Evolutionary conservation across 2,329 filamentous ascomycete genomes (phyloP).

Genomic region (Xylaria sp.): DNA sequence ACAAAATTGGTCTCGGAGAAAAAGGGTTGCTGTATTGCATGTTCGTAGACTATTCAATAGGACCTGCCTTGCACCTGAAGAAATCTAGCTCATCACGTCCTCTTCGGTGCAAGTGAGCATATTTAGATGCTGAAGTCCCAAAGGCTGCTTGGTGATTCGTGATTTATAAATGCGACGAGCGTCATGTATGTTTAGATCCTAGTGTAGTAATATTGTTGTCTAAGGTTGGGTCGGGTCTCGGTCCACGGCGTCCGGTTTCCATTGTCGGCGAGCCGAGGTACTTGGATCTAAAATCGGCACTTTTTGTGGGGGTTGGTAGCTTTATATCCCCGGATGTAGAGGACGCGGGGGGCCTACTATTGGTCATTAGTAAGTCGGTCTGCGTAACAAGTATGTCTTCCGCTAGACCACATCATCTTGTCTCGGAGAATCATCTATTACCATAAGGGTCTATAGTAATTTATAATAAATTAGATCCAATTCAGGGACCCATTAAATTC

Average conservation of each 20-base stretch:
- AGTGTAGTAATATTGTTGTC: not conserved
- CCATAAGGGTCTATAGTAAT: not conserved
- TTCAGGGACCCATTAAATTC: not conserved
- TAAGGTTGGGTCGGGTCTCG: not conserved
- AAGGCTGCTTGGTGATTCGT: not conserved
- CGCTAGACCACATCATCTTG: not conserved
- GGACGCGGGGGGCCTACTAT: slow-evolving; percentile 2
- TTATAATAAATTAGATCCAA: not conserved
- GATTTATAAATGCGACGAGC: not conserved
- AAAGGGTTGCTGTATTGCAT: not conserved
- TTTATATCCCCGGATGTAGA: not conserved
- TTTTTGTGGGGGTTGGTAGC: slow-evolving; percentile 19
- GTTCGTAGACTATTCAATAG: not conserved
- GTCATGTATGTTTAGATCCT: not conserved
- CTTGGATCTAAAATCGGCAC: slow-evolving; percentile 6
- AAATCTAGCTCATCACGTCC: not conserved
- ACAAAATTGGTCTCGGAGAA: slow-evolving; percentile 10
- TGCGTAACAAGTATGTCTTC: not conserved
- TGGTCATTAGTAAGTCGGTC: slow-evolving; percentile 13
- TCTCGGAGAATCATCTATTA: not conserved
- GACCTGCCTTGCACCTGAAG: no score
- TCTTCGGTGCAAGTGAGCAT: not conserved
- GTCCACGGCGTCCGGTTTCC: slow-evolving; percentile 8
- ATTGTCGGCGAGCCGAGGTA: slow-evolving; percentile 19
- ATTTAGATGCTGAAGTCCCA: not conserved